Conservation (phyloP, 805 yeast species). For the Lipomyces orientalis region DNA sequence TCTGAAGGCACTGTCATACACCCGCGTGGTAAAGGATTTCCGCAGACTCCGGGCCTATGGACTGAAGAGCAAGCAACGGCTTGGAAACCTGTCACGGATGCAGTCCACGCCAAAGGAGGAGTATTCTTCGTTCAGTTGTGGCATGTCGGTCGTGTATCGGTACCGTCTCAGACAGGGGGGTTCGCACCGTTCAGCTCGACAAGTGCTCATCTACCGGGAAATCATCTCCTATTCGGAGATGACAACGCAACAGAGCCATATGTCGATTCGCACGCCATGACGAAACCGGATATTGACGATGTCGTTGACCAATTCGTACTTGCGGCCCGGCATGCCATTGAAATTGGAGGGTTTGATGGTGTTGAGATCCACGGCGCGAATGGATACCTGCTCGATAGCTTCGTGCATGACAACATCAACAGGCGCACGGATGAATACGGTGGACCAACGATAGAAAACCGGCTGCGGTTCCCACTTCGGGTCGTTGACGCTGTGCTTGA, state of each 20-base stretch:
- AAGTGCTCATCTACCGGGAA: no score
- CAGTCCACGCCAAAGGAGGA: conserved; percentile 53
- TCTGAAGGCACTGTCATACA: conserved; percentile 49
- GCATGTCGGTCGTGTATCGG: conserved; percentile 52
- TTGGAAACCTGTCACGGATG: conserved; percentile 61
- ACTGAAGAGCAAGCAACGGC: conserved; percentile 83
- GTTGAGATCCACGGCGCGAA: conserved; percentile 69
- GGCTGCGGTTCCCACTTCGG: conserved; percentile 57
- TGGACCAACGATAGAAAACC: conserved; percentile 58
- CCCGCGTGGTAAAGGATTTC: conserved; percentile 50
- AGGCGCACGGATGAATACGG: conserved; percentile 65
- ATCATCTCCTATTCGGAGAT: no score
- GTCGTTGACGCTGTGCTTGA: conserved; percentile 57
- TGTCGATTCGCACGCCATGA: not conserved
- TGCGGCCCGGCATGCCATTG: conserved; percentile 59
- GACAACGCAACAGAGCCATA: no score
- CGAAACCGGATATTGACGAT: conserved; percentile 52
- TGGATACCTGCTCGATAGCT: conserved; percentile 58
- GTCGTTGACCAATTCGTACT: conserved; percentile 34
- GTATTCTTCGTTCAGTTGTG: conserved; percentile 53
- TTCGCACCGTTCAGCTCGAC: no score
- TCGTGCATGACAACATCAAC: conserved; percentile 54
- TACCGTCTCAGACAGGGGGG: not conserved
- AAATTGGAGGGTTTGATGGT: conserved; percentile 60
- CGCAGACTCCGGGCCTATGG: conserved; percentile 54